These are phyloP conservation scores for Eucalyptus coolabah DNA, from an alignment of 345 rosid species.

Conservation along the genomic window DNA sequence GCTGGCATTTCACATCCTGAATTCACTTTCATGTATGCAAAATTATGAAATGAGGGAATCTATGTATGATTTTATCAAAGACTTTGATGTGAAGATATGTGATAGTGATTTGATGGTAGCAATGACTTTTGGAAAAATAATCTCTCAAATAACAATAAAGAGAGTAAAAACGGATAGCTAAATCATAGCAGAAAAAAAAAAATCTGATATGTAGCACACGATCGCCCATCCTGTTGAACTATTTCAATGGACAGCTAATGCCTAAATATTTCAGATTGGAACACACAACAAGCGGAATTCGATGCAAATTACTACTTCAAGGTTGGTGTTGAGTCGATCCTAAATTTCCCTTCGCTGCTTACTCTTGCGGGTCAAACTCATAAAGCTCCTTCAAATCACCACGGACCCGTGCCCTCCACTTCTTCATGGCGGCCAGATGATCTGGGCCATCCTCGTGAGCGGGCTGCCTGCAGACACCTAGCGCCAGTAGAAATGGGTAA, in stretches of 20 bases:
- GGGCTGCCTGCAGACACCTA: constrained; percentile 58
- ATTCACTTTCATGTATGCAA: too few species aligned
- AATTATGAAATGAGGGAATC: too few species aligned
- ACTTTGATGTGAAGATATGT: too few species aligned
- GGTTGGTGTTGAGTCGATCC: constrained; percentile 5
- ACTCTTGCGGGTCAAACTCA: constrained; percentile 45
- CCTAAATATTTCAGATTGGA: not conserved
- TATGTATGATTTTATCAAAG: too few species aligned
- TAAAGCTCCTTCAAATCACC: constrained; percentile 25
- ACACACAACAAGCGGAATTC: not conserved
- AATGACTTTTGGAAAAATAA: not conserved
- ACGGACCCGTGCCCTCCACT: constrained; percentile 32
- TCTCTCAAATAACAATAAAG: not conserved
- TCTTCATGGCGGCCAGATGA: constrained; percentile 60
- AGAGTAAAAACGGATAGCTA: not conserved
- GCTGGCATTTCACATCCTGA: too few species aligned
- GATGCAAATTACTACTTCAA: constrained; percentile 11
- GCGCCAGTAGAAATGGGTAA: constrained; percentile 65
- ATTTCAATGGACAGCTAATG: too few species aligned
- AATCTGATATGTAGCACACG: not conserved
- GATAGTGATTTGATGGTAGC: too few species aligned
- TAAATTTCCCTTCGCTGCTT: constrained; percentile 25
- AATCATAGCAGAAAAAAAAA: accelerated
- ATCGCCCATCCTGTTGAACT: not conserved
- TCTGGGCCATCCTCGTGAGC: constrained; percentile 57